Evolutionary conservation across 1,139 yeast species (phyloP).

Genomic region (Candida sp.): DNA sequence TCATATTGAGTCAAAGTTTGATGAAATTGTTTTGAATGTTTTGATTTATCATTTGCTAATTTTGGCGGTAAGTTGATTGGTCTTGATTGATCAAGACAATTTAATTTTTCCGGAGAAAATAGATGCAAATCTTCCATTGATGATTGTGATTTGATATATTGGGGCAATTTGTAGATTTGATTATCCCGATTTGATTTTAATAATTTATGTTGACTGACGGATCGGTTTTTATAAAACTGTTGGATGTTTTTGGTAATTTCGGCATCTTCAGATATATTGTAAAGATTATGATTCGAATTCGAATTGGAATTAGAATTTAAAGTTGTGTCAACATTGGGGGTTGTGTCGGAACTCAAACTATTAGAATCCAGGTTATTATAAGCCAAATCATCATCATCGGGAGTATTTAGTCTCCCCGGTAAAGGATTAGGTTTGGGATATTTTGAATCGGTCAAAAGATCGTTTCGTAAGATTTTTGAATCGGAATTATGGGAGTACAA

Average conservation of each 20-base stretch:
- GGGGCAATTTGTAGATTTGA: slow-evolving; percentile 37
- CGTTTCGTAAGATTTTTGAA: slow-evolving; percentile 14
- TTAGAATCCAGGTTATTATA: neutral
- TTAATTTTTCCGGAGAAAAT: slow-evolving; percentile 41
- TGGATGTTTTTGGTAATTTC: slow-evolving; percentile 37
- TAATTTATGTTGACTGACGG: slow-evolving; percentile 31
- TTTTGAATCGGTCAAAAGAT: slow-evolving; percentile 20
- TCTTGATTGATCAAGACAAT: slow-evolving; percentile 38
- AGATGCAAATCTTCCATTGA: slow-evolving; percentile 41
- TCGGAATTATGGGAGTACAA: slow-evolving; percentile 20
- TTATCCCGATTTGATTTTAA: slow-evolving; percentile 30
- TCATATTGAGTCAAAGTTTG: slow-evolving; percentile 32
- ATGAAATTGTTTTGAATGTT: slow-evolving; percentile 38
- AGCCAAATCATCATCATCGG: neutral
- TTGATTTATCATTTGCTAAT: slow-evolving; percentile 27
- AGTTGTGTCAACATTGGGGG: neutral
- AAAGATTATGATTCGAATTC: slow-evolving; percentile 7
- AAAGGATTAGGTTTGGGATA: slow-evolving; percentile 29
- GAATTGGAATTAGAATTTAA: slow-evolving; percentile 3
- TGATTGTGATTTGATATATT: slow-evolving; percentile 36
- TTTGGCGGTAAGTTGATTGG: slow-evolving; percentile 49
- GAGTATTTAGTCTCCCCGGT: slow-evolving; percentile 25
- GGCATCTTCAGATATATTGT: slow-evolving; percentile 22
- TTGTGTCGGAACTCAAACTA: neutral
- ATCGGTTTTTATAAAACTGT: slow-evolving; percentile 33